Conservation (phyloP, 495 filamentous ascomycete genomes). For the Aspergillus conjunctus region DNA sequence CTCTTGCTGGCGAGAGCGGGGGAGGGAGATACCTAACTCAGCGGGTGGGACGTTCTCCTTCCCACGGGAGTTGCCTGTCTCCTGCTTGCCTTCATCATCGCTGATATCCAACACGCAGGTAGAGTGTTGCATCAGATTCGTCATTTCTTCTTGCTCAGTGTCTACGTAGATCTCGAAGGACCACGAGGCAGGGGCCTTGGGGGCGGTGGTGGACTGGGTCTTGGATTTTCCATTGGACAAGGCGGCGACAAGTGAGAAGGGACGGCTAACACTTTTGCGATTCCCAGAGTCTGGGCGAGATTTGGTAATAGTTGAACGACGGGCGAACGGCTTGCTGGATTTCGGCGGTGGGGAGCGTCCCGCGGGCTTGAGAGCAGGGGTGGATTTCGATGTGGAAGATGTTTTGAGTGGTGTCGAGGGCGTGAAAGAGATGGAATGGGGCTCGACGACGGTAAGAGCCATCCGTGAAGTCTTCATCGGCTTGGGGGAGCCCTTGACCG, state of each 20-base stretch:
- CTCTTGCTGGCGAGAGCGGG: constrained; percentile 29
- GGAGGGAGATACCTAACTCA: constrained; percentile 39
- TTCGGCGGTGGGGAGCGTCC: constrained; percentile 46
- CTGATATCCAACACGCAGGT: constrained; percentile 83
- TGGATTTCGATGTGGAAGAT: constrained; percentile 38
- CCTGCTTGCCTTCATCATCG: constrained; percentile 52
- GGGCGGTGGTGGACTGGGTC: constrained; percentile 33
- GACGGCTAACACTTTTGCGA: constrained; percentile 45
- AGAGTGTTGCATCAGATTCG: constrained; percentile 88
- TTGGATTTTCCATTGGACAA: constrained; percentile 51
- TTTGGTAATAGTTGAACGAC: constrained; percentile 43
- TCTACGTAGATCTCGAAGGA: constrained; percentile 96
- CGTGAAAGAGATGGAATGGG: constrained; percentile 35
- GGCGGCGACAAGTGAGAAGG: constrained; percentile 80
- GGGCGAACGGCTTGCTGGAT: constrained; percentile 36
- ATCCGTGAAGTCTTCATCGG: constrained; percentile 47
- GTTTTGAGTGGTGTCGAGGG: constrained; percentile 42
- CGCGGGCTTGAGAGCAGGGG: constrained; percentile 39
- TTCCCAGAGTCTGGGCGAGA: constrained; percentile 56
- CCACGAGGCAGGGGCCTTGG: constrained; percentile 67
- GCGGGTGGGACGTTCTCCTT: constrained; percentile 86
- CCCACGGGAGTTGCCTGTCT: constrained; percentile 56
- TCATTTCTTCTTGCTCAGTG: constrained; percentile 81
- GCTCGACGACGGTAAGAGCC: constrained; percentile 34
- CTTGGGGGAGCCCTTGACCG: constrained; percentile 43